Base-by-base conservation (phyloP, 306 rosid species). In the Herpetospermum pedunculosum region DNA sequence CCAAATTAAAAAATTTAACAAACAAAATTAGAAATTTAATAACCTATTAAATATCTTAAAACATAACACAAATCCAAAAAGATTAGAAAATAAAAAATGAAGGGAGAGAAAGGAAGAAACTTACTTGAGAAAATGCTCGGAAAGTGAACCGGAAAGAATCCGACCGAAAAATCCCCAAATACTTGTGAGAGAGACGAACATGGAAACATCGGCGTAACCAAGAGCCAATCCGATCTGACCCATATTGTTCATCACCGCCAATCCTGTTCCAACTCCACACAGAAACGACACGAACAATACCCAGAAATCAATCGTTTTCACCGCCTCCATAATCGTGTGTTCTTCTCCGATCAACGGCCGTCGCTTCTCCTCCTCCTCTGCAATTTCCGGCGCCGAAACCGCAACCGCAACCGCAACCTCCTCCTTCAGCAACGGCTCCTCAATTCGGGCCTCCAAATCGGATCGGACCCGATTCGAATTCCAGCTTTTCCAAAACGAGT, bases 191-290 rank as follows among this genome's bases (percentile, higher is more conserved):
- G 98, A 90, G 0, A 92, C 89, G 63, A 92, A 92, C 13, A 90
- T 64, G 2, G 98, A 92, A 1, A 92, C 96, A 44, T 92, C 96
- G 4, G 79, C 80, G 83, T 84, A 88, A 6, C 98, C 96, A 0
- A 92, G 81, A 0, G 98, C 96, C 79, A 92, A 72, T 72, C 98
- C 98, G 72, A 92, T 90, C 83, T 92, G 98, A 40, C 96, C 98
- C 98, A 90, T 84, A 55, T 92, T 92, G 80, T 92, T 92, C 87
- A 84, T 85, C 29, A 90, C 92, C 1, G 98, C 96, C 82, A 94
- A 73, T 9, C 99, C 99, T 0, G 89, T 94, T 35, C 99, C 99
- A 2, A 94, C 99, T 1, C 99, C 99, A 32, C 99, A 89, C 19
- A 91, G 32, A 75, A 94, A 94, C 52, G 98, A 88, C 67, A 85